These are phyloP conservation scores for Mucor saturninus DNA, from an alignment of 371 early-diverging fungal genomes.

Conservation along the genomic window DNA sequence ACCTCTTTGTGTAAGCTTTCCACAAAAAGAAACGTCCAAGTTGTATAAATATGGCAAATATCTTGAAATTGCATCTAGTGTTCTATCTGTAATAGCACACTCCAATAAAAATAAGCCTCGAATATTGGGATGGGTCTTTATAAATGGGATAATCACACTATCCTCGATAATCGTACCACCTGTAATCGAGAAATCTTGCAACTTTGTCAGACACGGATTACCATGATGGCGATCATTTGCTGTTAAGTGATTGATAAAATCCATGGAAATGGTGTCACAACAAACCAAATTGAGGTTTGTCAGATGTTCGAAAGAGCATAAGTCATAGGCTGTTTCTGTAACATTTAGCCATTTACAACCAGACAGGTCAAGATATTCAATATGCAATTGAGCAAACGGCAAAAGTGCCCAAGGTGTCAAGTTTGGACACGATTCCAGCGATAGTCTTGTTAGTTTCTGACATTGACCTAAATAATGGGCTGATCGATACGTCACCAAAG, in stretches of 20 bases:
- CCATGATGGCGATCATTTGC: conserved; percentile 3
- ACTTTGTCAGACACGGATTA: conserved; percentile 18
- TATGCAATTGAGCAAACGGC: conserved; percentile 38
- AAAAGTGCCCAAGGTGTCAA: conserved; percentile 36
- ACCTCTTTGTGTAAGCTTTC: conserved; percentile 26
- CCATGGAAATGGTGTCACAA: conserved; percentile 27
- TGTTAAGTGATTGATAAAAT: conserved; percentile 26
- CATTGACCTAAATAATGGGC: conserved; percentile 43
- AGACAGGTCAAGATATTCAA: conserved; percentile 43
- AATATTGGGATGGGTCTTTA: conserved; percentile 34
- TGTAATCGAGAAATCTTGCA: conserved; percentile 42
- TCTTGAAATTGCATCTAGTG: conserved; percentile 30
- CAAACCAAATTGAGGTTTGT: conserved; percentile 46
- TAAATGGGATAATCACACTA: conserved; percentile 38
- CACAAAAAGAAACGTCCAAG: conserved; percentile 48
- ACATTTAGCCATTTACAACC: conserved; percentile 49
- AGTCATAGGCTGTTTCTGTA: conserved; percentile 47
- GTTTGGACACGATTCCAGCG: conserved; percentile 33
- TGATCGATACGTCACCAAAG: conserved; percentile 42
- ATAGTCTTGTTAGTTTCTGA: conserved; percentile 27
- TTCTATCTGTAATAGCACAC: conserved; percentile 47
- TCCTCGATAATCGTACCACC: conserved; percentile 41
- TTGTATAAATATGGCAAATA: conserved; percentile 30
- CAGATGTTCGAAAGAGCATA: conserved; percentile 30
- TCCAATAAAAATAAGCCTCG: conserved; percentile 37